A percentile compares a stretch with the other conserved stretches of the same genome.
phyloP scores from a whole-genome alignment of 805 yeast genomes.

The Saccharomycopsis malanga region DNA sequence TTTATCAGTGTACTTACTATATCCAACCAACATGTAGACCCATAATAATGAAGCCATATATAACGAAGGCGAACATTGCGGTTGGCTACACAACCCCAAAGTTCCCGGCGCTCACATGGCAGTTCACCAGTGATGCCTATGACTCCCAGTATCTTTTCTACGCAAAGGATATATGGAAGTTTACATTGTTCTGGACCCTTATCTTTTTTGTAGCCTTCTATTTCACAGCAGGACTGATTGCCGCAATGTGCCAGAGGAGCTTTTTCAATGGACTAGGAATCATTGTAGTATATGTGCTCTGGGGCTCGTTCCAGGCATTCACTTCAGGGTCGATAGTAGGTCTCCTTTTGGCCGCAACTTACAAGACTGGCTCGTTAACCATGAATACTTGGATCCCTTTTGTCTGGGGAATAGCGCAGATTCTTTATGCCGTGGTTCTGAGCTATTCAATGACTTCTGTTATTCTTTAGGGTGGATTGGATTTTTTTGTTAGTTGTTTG shows the following conservation, averaged over 20 bases:
- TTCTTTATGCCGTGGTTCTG: slow-evolving; percentile 58
- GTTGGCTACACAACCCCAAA: slow-evolving; percentile 73
- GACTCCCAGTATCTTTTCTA: slow-evolving; percentile 47
- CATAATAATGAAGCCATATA: slow-evolving; percentile 27
- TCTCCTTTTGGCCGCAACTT: slow-evolving; percentile 63
- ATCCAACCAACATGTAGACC: too few species aligned
- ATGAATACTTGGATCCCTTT: slow-evolving; percentile 97
- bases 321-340: slow-evolving; percentile 74
- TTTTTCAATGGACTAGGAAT: slow-evolving; percentile 36
- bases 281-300: slow-evolving; percentile 38
- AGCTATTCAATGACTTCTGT: slow-evolving; percentile 54
- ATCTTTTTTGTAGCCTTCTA: slow-evolving; percentile 61
- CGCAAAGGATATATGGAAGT: slow-evolving; percentile 68
- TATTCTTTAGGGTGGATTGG: slow-evolving; percentile 33
- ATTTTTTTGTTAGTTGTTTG: too few species aligned
- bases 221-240: slow-evolving; percentile 54
- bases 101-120: slow-evolving; percentile 62
- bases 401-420: slow-evolving; percentile 64
- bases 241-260: slow-evolving; percentile 44
- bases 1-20: too few species aligned
- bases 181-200: slow-evolving; percentile 76
- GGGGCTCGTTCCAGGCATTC: slow-evolving; percentile 61
- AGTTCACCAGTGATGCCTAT: slow-evolving; percentile 9
- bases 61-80: slow-evolving; percentile 53
- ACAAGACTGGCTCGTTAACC: slow-evolving; percentile 69